A percentile compares a stretch with the other conserved stretches of the same genome.
phyloP scores from a whole-genome alignment of 441 rosid species.

The Corymbia calophylla region DNA sequence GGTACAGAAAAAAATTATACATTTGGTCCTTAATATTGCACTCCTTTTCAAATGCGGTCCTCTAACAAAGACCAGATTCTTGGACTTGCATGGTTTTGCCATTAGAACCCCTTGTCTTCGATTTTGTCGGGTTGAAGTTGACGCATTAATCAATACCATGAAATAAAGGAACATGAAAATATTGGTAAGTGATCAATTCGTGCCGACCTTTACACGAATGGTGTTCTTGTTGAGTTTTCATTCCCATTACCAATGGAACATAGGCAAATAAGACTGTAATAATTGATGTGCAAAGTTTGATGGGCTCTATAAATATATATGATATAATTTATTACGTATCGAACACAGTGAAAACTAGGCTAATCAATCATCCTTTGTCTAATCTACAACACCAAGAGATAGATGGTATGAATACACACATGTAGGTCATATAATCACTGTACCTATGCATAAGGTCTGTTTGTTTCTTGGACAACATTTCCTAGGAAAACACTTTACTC shows the following conservation, averaged over 20 bases:
- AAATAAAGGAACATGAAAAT: not conserved
- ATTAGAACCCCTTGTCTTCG: not conserved
- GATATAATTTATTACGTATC: accelerated
- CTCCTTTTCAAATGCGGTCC: not conserved
- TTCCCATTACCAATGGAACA: not conserved
- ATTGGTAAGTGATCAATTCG: not conserved
- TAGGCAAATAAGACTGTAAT: not conserved
- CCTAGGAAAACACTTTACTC: too few relatives aligned
- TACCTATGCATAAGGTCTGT: not conserved
- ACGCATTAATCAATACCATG: accelerated
- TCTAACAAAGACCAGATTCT: not conserved
- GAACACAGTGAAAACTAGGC: not conserved
- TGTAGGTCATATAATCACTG: not conserved
- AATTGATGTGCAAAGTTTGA: accelerated
- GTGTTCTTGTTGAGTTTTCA: not conserved
- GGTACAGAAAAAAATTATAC: not conserved
- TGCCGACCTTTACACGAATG: not conserved
- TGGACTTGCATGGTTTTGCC: not conserved
- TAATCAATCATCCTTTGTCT: not conserved
- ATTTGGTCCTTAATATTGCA: not conserved
- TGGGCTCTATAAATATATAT: not conserved
- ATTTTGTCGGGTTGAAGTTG: not conserved
- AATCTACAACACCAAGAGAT: not conserved
- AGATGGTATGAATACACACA: not conserved
- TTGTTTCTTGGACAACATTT: too few relatives aligned